Evolutionary conservation across 768 basidiomycete genomes (phyloP).

Genomic region (Coprinopsis sp.): DNA sequence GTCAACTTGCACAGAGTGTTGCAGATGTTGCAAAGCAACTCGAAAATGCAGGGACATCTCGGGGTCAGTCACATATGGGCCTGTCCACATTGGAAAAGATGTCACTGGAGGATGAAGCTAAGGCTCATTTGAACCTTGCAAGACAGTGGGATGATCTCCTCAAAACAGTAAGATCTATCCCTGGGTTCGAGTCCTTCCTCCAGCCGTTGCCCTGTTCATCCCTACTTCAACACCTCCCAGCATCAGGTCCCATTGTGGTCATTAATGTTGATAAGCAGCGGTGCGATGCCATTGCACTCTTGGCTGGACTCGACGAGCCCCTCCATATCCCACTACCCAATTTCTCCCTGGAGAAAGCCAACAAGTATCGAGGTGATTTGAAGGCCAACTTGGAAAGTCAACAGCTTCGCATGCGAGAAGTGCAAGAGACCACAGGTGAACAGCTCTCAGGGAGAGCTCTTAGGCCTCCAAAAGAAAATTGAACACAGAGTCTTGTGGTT

Average conservation of each 20-base stretch:
- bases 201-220: constrained; percentile 1
- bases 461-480: too few species aligned
- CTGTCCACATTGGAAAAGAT: not conserved
- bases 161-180: constrained; percentile 2
- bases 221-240: constrained; percentile 6
- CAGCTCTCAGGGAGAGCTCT: too few species aligned
- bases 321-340: constrained; percentile 17
- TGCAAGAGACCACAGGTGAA: too few species aligned
- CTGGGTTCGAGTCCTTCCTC: constrained; percentile 16
- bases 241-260: not conserved
- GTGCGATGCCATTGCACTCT: constrained; percentile 21
- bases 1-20: constrained; percentile 6
- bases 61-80: not conserved
- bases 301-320: constrained; percentile 10
- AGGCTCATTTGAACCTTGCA: constrained; percentile 10
- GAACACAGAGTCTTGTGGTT: too few species aligned
- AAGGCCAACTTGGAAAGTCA: not conserved
- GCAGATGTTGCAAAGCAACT: constrained; percentile 7
- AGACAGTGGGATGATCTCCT: constrained; percentile 14
- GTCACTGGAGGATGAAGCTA: constrained; percentile 5
- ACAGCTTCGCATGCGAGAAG: too few species aligned
- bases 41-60: constrained; percentile 8
- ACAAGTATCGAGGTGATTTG: not conserved
- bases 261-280: constrained; percentile 10
- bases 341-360: constrained; percentile 9